Conservation (phyloP, 2,329 filamentous ascomycete species). For the Hirsutella rhossiliensis region DNA sequence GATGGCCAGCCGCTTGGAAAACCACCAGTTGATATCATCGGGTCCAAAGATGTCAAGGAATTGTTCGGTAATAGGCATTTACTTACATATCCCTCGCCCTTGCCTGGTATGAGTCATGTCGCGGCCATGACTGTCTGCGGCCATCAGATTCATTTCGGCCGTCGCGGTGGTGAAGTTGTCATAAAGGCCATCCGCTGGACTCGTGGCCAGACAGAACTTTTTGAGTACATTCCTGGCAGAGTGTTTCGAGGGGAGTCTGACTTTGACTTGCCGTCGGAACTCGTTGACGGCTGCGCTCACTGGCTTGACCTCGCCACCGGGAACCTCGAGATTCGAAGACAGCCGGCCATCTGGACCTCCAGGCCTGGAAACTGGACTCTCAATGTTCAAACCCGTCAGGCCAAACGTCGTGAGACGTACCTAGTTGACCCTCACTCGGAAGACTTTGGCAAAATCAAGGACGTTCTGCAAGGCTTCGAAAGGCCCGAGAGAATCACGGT, state of each 20-base stretch:
- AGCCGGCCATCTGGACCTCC: slow-evolving; percentile 17
- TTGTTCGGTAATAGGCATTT: slow-evolving; percentile 43
- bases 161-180: slow-evolving; percentile 24
- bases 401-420: slow-evolving; percentile 4
- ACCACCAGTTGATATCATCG: slow-evolving; percentile 37
- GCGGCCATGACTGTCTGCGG: slow-evolving; percentile 10
- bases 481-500: slow-evolving; percentile 7
- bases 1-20: slow-evolving; percentile 24
- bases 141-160: slow-evolving; percentile 40
- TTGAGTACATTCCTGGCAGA: slow-evolving; percentile 21
- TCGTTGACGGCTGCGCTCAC: slow-evolving; percentile 43
- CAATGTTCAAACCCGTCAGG: slow-evolving; percentile 11
- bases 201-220: slow-evolving; percentile 3
- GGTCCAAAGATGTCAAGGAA: slow-evolving; percentile 26
- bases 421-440: slow-evolving; percentile 37
- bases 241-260: slow-evolving; percentile 12
- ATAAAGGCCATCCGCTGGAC: slow-evolving; percentile 24
- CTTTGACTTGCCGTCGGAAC: slow-evolving; percentile 36
- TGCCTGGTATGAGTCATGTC: slow-evolving; percentile 41
- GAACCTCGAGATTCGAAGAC: slow-evolving; percentile 37
- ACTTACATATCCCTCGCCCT: slow-evolving; percentile 35
- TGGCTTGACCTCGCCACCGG: slow-evolving; percentile 39
- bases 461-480: slow-evolving; percentile 32
- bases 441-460: slow-evolving; percentile 23
- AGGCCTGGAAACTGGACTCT: slow-evolving; percentile 20